Evolutionary conservation across 768 basidiomycete genomes (phyloP), one percentile per base, ranked within the genome.

Genomic region (Tubosaeta brunneosetosa): DNA sequence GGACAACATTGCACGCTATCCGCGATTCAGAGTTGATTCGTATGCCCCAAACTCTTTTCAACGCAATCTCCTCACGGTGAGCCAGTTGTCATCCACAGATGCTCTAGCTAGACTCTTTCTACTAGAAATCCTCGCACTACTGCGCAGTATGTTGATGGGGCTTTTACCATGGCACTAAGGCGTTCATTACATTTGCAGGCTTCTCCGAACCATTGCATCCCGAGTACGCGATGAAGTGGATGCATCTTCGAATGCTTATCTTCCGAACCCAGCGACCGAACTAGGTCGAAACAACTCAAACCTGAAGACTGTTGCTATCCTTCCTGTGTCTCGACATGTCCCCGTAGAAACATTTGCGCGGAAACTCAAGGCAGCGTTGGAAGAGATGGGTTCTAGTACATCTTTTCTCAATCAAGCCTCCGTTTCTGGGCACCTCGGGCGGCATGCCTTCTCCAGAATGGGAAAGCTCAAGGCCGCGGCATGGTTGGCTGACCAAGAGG

Each of bases 21-120:
- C 91, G 97, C 61, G 97, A 99, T 66, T 93, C 94, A 0, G 97
- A 99, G 67, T 78, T 99, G 12, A 95, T 95, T 27, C 77, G 95
- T 27, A 97, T 99, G 89, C 97, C 97, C 1, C 85, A 90, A 63
- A 97, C 97, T 0, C 77, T 99, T 10, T 99, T 98, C 76, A 98
- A 98, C 67, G 97, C 97, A 1, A 95, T 98, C 53, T 92, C 91
- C 41, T 86, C 88, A 11, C 75, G 89, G 88, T 87, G 54, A 56
- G 79, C 55, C 36, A 1, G 19, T 12, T 36, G 14, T 33, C 36
- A 38, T 12, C 19, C 1, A 7, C 4, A 22, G 22, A 41, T 31
- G 13, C 13, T 14, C 16, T 13, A n/a, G 29, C 45, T 29, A 54
- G 34, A 58, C 51, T 22, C 27, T 42, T 44, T 4, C 26, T 33